Base-by-base conservation (phyloP, 768 basidiomycete genomes). In the Podaxis sp. region DNA sequence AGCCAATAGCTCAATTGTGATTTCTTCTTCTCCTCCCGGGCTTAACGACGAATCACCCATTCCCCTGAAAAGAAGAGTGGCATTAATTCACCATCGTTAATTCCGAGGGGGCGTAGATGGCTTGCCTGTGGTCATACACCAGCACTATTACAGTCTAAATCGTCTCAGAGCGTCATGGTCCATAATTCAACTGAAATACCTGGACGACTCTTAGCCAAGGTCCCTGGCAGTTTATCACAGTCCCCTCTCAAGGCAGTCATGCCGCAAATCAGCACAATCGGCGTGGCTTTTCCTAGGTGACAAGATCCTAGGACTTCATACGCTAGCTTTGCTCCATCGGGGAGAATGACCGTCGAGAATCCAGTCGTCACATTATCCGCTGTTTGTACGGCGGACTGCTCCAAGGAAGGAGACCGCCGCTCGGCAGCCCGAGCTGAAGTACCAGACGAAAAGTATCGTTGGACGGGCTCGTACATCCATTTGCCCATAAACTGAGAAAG, bases 1-100 rank as follows among this genome's bases (percentile, higher is more conserved):
- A 25, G 81, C 79, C 62, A 81, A 68, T 38, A 74, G 64, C 60
- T 80, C 79, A 16, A 82, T 75, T 14, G 78, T 77, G 18, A 82
- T 66, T 4, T 69, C 65, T 50, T 81, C 79, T 23, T 77, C 68
- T 13, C 64, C 64, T 6, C 52, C 52, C 46, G 62, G 64, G 59
- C 70, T 71, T 18, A 76, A 64, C 18, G 68, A 69, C 0, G 81
- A 82, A 54, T 77, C 70, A 7, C 81, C 80, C 64, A 82, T 80
- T 4, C 81, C 81, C 62, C 80, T 79, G 54, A 9, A 7, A 27
- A 28, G 4, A 50, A 5, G 2, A 37, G 2, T 1, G 27, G 21
- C 3, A 18, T 37, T 25, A 51, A 50, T 55, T 6, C 16, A 55
- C 32, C 13, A 46, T 16, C 11, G 21, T 4, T 14, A 36, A 21